phyloP scores from a whole-genome alignment of 1,284 basidiomycete species.

The Boletus hoseneyae region DNA sequence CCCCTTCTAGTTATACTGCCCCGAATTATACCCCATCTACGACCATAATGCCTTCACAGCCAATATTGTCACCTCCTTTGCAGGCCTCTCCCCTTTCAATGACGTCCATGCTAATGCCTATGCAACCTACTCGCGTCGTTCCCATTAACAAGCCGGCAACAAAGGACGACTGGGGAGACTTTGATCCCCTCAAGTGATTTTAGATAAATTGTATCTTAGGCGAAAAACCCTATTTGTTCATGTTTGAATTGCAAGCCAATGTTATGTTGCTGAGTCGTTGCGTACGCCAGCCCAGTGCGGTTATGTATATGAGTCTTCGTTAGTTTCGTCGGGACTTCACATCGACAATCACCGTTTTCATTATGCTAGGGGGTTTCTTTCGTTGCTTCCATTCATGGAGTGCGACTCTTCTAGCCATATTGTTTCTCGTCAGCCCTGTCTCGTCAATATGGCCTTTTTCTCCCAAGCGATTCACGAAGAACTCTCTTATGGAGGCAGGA shows the following conservation, averaged over 20 bases:
- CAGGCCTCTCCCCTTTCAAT: constrained; percentile 42
- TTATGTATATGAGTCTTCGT: constrained; percentile 8
- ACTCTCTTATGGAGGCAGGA: constrained; percentile 81
- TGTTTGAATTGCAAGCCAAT: constrained; percentile 21
- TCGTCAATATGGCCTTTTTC: constrained; percentile 74
- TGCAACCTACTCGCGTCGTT: constrained; percentile 45
- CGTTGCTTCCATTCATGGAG: not conserved
- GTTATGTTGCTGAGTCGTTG: not conserved
- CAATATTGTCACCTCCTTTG: constrained; percentile 36
- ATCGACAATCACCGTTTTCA: not conserved
- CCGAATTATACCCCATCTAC: constrained; percentile 20
- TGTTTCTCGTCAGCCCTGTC: constrained; percentile 25
- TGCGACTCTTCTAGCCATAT: constrained; percentile 12
- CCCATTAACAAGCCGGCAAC: constrained; percentile 44
- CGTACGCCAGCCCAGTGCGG: not conserved
- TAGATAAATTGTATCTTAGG: constrained; percentile 5
- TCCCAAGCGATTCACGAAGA: constrained; percentile 82
- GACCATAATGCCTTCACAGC: constrained; percentile 21
- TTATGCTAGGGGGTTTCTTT: constrained; percentile 13
- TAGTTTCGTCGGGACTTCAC: not conserved
- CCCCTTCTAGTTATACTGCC: constrained; percentile 13
- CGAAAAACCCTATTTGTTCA: constrained; percentile 17
- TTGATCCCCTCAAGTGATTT: constrained; percentile 56
- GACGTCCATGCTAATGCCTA: constrained; percentile 52
- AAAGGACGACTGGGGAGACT: constrained; percentile 73